phyloP scores from a whole-genome alignment of 2,329 filamentous ascomycete species.

The Fusarium coffeatum region DNA sequence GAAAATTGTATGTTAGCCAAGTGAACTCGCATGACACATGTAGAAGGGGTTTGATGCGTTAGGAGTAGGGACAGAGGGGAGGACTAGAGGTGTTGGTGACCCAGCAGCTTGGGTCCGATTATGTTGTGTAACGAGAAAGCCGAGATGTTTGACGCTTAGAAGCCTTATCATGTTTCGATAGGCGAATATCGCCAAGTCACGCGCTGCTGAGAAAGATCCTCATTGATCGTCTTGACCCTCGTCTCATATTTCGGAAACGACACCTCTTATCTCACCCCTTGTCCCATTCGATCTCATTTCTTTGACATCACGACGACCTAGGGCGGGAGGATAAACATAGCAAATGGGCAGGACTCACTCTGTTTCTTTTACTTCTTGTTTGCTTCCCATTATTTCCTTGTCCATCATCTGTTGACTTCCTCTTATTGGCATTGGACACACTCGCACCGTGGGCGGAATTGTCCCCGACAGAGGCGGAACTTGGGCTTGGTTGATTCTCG shows the following conservation, averaged over 20 bases:
- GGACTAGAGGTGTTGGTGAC: conserved; percentile 3
- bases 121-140: conserved; percentile 26
- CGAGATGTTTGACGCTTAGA: conserved; percentile 1
- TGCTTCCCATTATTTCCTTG: conserved; percentile 54
- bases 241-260: neutral
- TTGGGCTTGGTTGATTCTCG: conserved; percentile 51
- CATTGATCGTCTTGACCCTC: neutral
- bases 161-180: conserved; percentile 5
- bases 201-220: neutral
- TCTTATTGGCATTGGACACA: conserved; percentile 49
- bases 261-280: conserved; percentile 6
- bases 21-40: neutral
- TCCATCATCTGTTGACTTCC: conserved; percentile 56
- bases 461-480: conserved; percentile 59
- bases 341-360: conserved; percentile 56
- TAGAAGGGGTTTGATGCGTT: neutral
- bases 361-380: conserved; percentile 70
- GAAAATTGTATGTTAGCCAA: conserved; percentile 35
- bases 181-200: conserved; percentile 17
- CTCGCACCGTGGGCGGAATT: conserved; percentile 58
- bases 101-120: conserved; percentile 5
- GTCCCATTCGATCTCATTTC: conserved; percentile 25
- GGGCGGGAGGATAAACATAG: conserved; percentile 1
- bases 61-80: neutral
- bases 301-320: neutral